A percentile compares a stretch with the other conserved stretches of the same genome.
These are phyloP conservation scores for Volvox reticuliferus DNA, from an alignment of 139 green algal genomes.

Conservation along the genomic window DNA sequence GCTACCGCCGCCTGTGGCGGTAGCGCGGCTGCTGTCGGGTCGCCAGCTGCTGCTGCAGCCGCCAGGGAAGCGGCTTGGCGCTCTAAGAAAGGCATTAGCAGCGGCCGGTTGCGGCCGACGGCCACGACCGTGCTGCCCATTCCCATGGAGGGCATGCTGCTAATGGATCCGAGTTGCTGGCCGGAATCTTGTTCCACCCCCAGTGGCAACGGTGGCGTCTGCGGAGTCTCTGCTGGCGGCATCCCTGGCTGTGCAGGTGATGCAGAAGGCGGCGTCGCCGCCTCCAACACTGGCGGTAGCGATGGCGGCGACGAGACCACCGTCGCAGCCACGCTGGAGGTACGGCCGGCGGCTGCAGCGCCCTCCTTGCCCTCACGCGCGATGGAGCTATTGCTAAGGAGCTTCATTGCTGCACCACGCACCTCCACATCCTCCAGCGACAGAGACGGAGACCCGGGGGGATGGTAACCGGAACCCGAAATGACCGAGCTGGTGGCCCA, in stretches of 20 bases:
- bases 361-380: neutral
- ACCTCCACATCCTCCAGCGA: neutral
- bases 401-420: neutral
- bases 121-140: neutral
- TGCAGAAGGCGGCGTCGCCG: neutral
- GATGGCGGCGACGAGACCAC: too few species aligned
- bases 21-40: neutral
- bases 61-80: neutral
- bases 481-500: neutral
- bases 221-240: neutral
- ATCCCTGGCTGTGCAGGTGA: neutral
- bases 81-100: conserved; percentile 10
- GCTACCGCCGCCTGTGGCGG: neutral
- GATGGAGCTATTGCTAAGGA: neutral
- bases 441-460: neutral
- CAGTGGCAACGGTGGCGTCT: neutral
- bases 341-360: too few species aligned
- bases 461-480: neutral
- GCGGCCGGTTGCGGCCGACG: neutral
- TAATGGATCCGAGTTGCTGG: neutral
- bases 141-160: neutral
- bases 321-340: too few species aligned
- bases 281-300: too few species aligned
- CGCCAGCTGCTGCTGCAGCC: neutral
- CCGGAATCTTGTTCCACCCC: neutral